Evolutionary conservation across 441 rosid species (phyloP).

Genomic region (Adansonia gregorii): DNA sequence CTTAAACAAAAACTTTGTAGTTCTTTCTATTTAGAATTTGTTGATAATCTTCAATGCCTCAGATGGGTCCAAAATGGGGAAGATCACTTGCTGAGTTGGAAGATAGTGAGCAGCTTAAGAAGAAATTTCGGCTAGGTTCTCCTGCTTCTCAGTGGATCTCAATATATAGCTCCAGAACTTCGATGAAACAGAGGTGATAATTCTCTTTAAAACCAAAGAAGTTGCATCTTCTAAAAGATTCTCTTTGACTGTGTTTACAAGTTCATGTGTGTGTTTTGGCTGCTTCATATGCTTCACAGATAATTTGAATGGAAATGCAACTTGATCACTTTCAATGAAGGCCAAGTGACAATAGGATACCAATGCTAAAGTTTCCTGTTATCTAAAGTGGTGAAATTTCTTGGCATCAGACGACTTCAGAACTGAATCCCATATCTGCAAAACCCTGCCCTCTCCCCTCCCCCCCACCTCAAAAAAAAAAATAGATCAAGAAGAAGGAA

Average conservation of each 20-base stretch:
- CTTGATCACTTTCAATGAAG: not conserved
- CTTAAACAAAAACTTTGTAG: not conserved
- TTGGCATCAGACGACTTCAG: not conserved
- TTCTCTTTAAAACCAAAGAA: constrained; percentile 11
- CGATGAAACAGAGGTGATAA: constrained; percentile 63
- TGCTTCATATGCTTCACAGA: constrained; percentile 9
- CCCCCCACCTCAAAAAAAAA: too few species aligned
- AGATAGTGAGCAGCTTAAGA: constrained; percentile 51
- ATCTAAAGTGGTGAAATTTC: not conserved
- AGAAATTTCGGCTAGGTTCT: constrained; percentile 54
- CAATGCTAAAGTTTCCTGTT: not conserved
- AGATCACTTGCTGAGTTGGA: constrained; percentile 46
- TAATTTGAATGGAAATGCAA: not conserved
- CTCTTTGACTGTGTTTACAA: not conserved
- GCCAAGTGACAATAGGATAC: not conserved
- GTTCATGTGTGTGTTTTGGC: constrained; percentile 1
- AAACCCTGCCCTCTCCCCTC: too few species aligned
- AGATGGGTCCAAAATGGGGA: constrained; percentile 57
- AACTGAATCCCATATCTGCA: not conserved
- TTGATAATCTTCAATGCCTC: constrained; percentile 22
- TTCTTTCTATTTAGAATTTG: not conserved
- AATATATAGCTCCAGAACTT: constrained; percentile 46
- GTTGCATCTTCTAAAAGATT: not conserved
- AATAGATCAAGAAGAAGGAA: too few species aligned
- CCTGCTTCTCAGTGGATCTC: constrained; percentile 67